These are phyloP conservation scores for Xylaria grammica DNA, from an alignment of 495 filamentous ascomycete genomes.

Conservation along the genomic window DNA sequence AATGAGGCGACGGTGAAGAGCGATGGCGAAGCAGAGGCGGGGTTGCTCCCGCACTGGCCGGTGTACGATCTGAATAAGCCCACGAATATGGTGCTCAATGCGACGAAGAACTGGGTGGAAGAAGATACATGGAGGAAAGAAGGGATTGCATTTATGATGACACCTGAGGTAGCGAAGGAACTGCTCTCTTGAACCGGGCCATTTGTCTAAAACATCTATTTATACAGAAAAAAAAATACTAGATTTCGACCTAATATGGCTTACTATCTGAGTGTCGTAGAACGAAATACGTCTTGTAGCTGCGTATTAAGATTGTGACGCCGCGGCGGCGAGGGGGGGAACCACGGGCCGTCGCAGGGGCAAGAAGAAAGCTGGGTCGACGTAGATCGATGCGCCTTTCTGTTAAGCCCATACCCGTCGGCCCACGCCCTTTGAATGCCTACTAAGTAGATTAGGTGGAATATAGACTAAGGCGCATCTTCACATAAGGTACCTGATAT, in stretches of 20 bases:
- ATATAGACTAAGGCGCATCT: too few relatives aligned
- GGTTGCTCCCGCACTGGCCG: slow-evolving; percentile 49
- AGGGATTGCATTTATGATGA: slow-evolving; percentile 49
- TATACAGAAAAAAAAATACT: too few relatives aligned
- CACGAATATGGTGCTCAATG: slow-evolving; percentile 50
- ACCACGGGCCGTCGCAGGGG: neutral
- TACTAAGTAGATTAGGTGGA: too few relatives aligned
- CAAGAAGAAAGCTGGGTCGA: neutral
- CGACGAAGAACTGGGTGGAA: slow-evolving; percentile 46
- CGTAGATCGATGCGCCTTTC: neutral
- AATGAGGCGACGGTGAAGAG: slow-evolving; percentile 44
- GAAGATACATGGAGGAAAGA: slow-evolving; percentile 46
- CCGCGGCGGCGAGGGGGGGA: too few relatives aligned
- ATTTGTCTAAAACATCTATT: neutral
- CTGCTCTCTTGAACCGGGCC: slow-evolving; percentile 27
- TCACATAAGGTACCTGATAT: too few relatives aligned
- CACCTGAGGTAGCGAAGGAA: slow-evolving; percentile 35
- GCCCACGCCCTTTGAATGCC: neutral
- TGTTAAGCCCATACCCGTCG: neutral
- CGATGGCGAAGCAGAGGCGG: slow-evolving; percentile 5
- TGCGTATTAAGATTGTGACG: too few relatives aligned
- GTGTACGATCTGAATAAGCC: slow-evolving; percentile 47
- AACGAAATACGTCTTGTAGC: too few relatives aligned
- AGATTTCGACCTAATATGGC: too few relatives aligned
- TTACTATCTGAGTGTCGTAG: too few relatives aligned